These are phyloP conservation scores for Zygosaccharomyces pseudorouxii DNA, from an alignment of 805 yeast genomes.

Conservation along the genomic window DNA sequence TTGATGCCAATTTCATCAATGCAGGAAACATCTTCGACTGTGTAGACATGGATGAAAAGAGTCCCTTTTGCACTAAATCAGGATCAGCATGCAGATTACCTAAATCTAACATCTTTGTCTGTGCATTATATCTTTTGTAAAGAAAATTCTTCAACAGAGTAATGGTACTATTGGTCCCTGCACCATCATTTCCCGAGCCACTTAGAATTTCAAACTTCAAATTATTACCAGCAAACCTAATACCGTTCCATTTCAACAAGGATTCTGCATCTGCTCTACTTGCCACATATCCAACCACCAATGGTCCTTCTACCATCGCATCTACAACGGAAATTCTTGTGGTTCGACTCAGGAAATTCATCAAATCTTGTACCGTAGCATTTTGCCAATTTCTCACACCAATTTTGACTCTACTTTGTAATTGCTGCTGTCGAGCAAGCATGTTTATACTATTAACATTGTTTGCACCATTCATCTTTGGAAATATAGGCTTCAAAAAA, in stretches of 20 bases:
- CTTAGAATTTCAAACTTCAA: conserved; percentile 47
- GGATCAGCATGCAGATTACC: conserved; percentile 62
- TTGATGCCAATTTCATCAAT: conserved; percentile 71
- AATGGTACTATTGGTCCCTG: conserved; percentile 46
- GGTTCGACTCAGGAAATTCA: conserved; percentile 65
- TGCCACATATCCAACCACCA: conserved; percentile 56
- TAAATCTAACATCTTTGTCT: conserved; percentile 62
- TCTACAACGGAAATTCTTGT: conserved; percentile 52
- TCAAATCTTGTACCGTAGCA: conserved; percentile 63
- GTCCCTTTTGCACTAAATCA: conserved; percentile 52
- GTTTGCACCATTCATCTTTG: conserved; percentile 23
- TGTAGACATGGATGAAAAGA: conserved; percentile 56
- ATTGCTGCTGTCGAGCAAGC: conserved; percentile 27
- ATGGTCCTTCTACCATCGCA: conserved; percentile 50
- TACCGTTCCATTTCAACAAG: conserved; percentile 63
- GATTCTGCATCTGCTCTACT: conserved; percentile 52
- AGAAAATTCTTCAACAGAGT: conserved; percentile 59
- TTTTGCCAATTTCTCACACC: conserved; percentile 81
- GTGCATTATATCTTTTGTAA: conserved; percentile 60
- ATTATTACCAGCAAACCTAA: conserved; percentile 70
- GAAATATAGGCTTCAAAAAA: background rate
- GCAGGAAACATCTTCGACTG: conserved; percentile 87
- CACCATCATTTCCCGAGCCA: conserved; percentile 17
- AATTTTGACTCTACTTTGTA: conserved; percentile 42
- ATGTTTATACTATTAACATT: conserved; percentile 27